phyloP scores from a whole-genome alignment of 768 basidiomycete genomes.

The Suillus brevipes region DNA sequence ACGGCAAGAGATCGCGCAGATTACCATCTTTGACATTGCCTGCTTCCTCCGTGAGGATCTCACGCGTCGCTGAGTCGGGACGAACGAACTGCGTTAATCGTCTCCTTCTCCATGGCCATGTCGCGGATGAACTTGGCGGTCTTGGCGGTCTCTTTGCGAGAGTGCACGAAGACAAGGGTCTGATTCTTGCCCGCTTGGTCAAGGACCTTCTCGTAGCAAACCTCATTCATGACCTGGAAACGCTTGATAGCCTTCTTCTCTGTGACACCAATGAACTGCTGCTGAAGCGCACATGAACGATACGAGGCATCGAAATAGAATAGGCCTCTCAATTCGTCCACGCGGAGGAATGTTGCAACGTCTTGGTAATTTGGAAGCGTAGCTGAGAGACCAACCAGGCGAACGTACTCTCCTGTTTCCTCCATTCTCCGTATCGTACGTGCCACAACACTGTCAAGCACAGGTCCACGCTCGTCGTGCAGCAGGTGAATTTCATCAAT shows the following conservation, averaged over 20 bases:
- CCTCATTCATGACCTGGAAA: conserved; percentile 97
- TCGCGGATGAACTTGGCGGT: conserved; percentile 94
- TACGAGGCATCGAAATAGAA: conserved; percentile 98
- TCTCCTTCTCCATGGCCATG: conserved; percentile 94
- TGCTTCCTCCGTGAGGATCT: conserved; percentile 85
- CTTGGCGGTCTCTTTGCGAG: conserved; percentile 97
- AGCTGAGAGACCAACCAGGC: conserved; percentile 92
- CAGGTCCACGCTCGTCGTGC: conserved; percentile 97
- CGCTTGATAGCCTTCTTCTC: conserved; percentile 99
- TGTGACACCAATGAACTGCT: conserved; percentile 96
- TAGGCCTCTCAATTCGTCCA: conserved; percentile 86
- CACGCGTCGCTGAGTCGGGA: conserved; percentile 87
- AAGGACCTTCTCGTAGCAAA: conserved; percentile 98
- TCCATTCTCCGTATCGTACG: conserved; percentile 93
- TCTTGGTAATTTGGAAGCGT: conserved; percentile 99
- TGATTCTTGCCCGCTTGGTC: conserved; percentile 91
- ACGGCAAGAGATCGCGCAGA: conserved; percentile 87
- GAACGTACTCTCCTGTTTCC: conserved; percentile 89
- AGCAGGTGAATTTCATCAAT: conserved; percentile 98
- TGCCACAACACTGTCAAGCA: conserved; percentile 87
- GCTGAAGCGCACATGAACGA: conserved; percentile 91
- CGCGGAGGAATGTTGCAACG: conserved; percentile 95
- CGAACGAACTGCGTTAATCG: conserved; percentile 96
- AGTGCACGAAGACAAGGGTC: conserved; percentile 96
- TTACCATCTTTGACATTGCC: conserved; percentile 80